Evolutionary conservation across 192 early-diverging fungal species (phyloP).

Genomic region (Allomyces arbusculus): DNA sequence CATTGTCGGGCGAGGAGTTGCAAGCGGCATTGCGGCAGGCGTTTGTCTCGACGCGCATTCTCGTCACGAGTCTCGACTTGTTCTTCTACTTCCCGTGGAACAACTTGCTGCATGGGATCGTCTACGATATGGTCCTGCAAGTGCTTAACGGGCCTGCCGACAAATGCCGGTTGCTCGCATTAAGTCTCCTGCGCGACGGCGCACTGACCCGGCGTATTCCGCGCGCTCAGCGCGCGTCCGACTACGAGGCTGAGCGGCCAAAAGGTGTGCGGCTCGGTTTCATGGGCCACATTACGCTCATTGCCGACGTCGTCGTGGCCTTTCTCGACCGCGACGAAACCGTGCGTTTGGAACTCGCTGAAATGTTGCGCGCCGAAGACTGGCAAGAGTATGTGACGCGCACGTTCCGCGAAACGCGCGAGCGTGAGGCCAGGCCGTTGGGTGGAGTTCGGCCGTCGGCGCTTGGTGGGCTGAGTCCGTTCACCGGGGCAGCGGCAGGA

Average conservation of each 20-base stretch:
- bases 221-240: constrained; percentile 62
- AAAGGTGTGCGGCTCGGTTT: constrained; percentile 84
- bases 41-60: not conserved
- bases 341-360: constrained; percentile 19
- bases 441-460: constrained; percentile 24
- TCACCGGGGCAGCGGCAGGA: not conserved
- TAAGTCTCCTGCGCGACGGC: constrained; percentile 28
- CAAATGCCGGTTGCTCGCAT: not conserved
- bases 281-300: constrained; percentile 97
- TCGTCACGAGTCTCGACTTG: constrained; percentile 38
- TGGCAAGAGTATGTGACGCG: constrained; percentile 32
- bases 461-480: not conserved
- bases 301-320: constrained; percentile 86
- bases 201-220: constrained; percentile 65
- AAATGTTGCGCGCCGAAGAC: constrained; percentile 15
- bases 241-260: constrained; percentile 53
- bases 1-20: not conserved
- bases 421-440: constrained; percentile 28
- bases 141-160: constrained; percentile 80
- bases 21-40: not conserved
- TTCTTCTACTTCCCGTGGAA: constrained; percentile 95
- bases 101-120: constrained; percentile 96
- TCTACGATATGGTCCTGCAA: constrained; percentile 97
- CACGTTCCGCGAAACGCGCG: constrained; percentile 25
- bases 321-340: constrained; percentile 49